These are phyloP conservation scores for Neurospora cerealis DNA, from an alignment of 495 filamentous ascomycete species.

Conservation along the genomic window DNA sequence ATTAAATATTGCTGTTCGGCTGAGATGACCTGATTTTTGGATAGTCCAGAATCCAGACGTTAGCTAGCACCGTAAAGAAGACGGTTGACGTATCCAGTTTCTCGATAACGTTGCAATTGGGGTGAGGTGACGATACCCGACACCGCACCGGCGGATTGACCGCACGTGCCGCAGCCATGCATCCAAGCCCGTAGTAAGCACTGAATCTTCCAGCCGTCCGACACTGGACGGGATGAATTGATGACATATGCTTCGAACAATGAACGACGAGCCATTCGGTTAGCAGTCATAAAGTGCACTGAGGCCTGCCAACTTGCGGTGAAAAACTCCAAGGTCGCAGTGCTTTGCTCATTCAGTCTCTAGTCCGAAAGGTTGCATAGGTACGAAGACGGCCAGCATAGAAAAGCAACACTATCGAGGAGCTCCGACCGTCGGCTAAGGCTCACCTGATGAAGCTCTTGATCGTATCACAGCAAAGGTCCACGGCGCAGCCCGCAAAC, in stretches of 20 bases:
- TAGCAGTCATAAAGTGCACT: not conserved
- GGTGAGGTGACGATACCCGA: not conserved
- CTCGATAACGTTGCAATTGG: not conserved
- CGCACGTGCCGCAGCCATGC: not conserved
- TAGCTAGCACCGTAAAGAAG: not conserved
- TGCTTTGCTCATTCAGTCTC: not conserved
- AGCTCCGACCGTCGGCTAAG: not conserved
- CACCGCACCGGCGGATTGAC: not conserved
- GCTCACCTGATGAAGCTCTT: not conserved
- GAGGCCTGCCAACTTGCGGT: not conserved
- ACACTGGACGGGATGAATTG: not conserved
- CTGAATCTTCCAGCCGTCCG: not conserved
- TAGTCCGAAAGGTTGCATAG: not conserved
- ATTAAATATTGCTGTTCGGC: not conserved
- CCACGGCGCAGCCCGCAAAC: not conserved
- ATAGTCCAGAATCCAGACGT: not conserved
- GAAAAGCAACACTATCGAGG: not conserved
- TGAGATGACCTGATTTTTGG: not conserved
- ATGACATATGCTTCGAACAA: not conserved
- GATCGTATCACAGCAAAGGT: not conserved
- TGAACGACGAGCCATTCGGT: not conserved
- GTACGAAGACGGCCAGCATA: not conserved
- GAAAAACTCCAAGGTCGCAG: not conserved
- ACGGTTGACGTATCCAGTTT: not conserved
- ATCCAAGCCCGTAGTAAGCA: not conserved